These are phyloP conservation scores for Calcarisporium arbuscula DNA, from an alignment of 2,329 filamentous ascomycete genomes.

Conservation along the genomic window DNA sequence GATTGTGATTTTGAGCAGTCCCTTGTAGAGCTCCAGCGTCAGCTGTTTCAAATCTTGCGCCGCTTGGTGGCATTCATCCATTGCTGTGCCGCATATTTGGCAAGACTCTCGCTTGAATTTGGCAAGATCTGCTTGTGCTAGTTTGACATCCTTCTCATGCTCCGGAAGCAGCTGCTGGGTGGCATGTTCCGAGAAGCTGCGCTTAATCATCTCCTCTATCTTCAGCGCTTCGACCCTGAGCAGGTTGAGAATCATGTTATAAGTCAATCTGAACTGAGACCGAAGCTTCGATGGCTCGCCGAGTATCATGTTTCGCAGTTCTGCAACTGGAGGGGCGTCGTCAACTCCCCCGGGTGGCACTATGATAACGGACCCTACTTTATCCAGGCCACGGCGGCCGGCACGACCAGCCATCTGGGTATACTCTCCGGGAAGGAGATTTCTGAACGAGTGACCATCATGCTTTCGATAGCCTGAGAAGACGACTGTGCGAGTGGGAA, in stretches of 20 bases:
- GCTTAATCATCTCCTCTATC: constrained; percentile 99
- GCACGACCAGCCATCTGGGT: constrained; percentile 98
- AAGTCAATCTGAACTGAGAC: constrained; percentile 93
- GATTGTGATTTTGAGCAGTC: constrained; percentile 70
- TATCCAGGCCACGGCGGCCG: constrained; percentile 85
- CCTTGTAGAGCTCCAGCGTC: constrained; percentile 74
- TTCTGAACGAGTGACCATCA: constrained; percentile 85
- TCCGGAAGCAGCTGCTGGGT: constrained; percentile 91
- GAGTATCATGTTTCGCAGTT: constrained; percentile 88
- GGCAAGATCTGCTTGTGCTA: constrained; percentile 85
- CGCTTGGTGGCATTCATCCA: constrained; percentile 76
- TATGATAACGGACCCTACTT: constrained; percentile 90
- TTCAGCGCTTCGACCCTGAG: constrained; percentile 92
- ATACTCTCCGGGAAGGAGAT: constrained; percentile 89
- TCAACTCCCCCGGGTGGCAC: constrained; percentile 73
- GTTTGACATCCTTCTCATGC: constrained; percentile 88
- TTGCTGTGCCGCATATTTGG: constrained; percentile 69
- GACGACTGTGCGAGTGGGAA: constrained; percentile 92
- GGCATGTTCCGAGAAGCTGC: constrained; percentile 96
- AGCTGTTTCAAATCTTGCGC: constrained; percentile 73
- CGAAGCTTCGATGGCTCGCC: constrained; percentile 91
- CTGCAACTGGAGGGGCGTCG: constrained; percentile 78
- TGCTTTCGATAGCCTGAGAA: constrained; percentile 97
- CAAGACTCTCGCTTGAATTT: constrained; percentile 86
- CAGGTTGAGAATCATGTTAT: constrained; percentile 98